A percentile compares a stretch with the other conserved stretches of the same genome.
Evolutionary conservation across 257 asterid species (phyloP).

Genomic region (Jacaranda mimosifolia): DNA sequence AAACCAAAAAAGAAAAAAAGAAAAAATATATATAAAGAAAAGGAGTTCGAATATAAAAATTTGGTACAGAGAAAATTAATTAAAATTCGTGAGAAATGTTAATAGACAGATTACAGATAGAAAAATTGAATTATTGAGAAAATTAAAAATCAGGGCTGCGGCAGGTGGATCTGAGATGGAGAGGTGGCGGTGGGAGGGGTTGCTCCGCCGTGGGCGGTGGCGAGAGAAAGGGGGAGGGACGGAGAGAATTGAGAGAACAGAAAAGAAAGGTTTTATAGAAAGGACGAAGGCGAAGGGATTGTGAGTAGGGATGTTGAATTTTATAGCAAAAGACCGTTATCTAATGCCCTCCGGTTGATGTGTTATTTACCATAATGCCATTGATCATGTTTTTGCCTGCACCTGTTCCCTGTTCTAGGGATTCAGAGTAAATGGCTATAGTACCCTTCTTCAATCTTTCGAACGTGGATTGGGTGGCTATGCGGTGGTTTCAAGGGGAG

Average conservation of each 20-base stretch:
- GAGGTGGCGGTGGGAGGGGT: conserved; percentile 14
- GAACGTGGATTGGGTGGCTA: background rate
- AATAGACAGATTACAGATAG: background rate
- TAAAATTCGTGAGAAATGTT: background rate
- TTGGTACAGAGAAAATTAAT: background rate
- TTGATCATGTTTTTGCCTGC: background rate
- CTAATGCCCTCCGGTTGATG: background rate
- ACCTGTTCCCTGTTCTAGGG: background rate
- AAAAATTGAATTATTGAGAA: background rate
- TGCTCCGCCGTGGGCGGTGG: conserved; percentile 43
- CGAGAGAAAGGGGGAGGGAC: background rate
- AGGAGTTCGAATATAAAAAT: background rate
- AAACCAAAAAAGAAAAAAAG: background rate
- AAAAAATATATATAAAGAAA: background rate
- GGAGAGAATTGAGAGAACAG: conserved; percentile 17
- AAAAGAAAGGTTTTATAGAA: conserved; percentile 4
- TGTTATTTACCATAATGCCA: conserved; percentile 27
- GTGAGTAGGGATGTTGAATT: background rate
- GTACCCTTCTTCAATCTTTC: conserved; percentile 5
- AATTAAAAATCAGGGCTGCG: conserved; percentile 14
- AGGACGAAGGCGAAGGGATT: background rate
- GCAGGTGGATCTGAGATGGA: conserved; percentile 19
- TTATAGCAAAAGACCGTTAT: background rate
- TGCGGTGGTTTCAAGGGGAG: background rate
- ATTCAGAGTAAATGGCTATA: background rate